Evolutionary conservation across 2,329 filamentous ascomycete species (phyloP), one percentile per base, ranked within the genome.

Genomic region (Endocalyx cinctus): DNA sequence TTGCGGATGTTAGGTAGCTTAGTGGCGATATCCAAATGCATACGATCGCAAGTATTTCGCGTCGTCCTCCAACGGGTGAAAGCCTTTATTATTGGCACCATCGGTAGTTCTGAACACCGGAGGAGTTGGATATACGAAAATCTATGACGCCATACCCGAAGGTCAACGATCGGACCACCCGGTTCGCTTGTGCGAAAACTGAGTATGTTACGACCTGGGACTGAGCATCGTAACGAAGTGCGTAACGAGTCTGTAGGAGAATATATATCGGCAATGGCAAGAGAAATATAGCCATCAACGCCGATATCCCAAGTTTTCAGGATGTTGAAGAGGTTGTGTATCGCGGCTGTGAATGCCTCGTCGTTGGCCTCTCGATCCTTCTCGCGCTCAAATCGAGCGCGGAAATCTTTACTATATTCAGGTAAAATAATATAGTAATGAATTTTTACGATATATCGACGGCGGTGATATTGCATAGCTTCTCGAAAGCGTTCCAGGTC

Each of bases 361-460:
- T 50, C 34, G 29, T 50, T 50, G 25, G 35, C 37, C 17, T 25
- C 19, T 19, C 44, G 42, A 18, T 49, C 42, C 12, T 28, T 28
- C 25, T 40, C 37, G 16, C 46, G 35, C 31, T 50, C 44, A 16
- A 49, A 50, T 10, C 40, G 31, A 12, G 35, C 26, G n/a, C 43
- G 38, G 14, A 20, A 39, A 10, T 36, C 37, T n/a, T 39, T 30
- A 17, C 25, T 20, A 28, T 50, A 48, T 10, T 31, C 27, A 22
- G 47, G 47, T 23, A 50, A 38, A 19, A 46, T 30, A 13, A 43
- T 33, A 4, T 31, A 28, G 33, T 43, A 50, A 12, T 39, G 19
- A 28, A 49, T 37, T 20, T 17, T 20, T 12, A 34, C 27, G 6
- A 50, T 26, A 25, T 43, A 46, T 14, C 41, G 42, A 19, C 42